Evolutionary conservation across 2,329 filamentous ascomycete genomes (phyloP).

Genomic region (Laburnicola sp.): DNA sequence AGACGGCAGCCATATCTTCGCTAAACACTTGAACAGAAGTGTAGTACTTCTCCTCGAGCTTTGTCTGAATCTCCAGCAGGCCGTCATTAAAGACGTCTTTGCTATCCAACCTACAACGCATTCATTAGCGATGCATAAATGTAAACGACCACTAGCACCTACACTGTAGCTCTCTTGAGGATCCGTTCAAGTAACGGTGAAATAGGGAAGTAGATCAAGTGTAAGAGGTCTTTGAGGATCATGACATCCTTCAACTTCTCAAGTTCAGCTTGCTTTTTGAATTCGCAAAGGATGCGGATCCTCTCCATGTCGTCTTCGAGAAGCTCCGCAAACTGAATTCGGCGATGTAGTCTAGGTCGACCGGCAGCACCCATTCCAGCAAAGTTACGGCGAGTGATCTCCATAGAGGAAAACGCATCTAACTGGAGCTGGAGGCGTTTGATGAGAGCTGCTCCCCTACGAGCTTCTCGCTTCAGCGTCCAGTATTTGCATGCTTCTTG

Average conservation of each 20-base stretch:
- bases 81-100: slow-evolving; percentile 60
- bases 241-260: slow-evolving; percentile 76
- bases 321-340: slow-evolving; percentile 84
- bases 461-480: slow-evolving; percentile 93
- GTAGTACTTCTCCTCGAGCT: slow-evolving; percentile 60
- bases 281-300: slow-evolving; percentile 69
- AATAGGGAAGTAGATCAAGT: slow-evolving; percentile 90
- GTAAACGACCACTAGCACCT: slow-evolving; percentile 54
- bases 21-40: slow-evolving; percentile 65
- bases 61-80: slow-evolving; percentile 56
- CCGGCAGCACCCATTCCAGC: slow-evolving; percentile 90
- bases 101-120: slow-evolving; percentile 44
- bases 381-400: slow-evolving; percentile 93
- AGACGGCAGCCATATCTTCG: slow-evolving; percentile 59
- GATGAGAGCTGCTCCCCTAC: slow-evolving; percentile 85
- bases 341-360: slow-evolving; percentile 72
- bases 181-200: slow-evolving; percentile 74
- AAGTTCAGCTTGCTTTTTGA: slow-evolving; percentile 74
- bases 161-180: slow-evolving; percentile 79
- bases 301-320: slow-evolving; percentile 77
- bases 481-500: slow-evolving; percentile 95
- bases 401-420: slow-evolving; percentile 96
- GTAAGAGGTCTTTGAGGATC: slow-evolving; percentile 76
- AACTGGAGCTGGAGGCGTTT: slow-evolving; percentile 93
- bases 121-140: slow-evolving; percentile 9